Evolutionary conservation across 805 yeast species (phyloP), one percentile per base, ranked within the genome.

Genomic region (Lachancea meyersii): DNA sequence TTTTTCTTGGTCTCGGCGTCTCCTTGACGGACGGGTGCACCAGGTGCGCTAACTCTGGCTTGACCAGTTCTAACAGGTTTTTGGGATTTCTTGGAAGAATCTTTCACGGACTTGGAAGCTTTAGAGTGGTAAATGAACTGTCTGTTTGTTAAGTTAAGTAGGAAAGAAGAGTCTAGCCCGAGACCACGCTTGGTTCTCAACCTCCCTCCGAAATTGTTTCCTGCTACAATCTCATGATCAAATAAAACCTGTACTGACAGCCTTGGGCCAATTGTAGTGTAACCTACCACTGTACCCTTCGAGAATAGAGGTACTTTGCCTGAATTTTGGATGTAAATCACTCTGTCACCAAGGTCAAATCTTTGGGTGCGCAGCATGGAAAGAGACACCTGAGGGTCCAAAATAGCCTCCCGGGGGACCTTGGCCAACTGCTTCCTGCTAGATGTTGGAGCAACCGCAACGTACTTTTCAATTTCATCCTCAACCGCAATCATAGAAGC

Each of bases 261-360:
- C 40, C 58, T 64, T n/a, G 67, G 55, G 8, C 77, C 76, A 27
- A 77, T 72, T 51, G 80, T 76, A 27, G 77, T 72, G 32, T 86
- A 86, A 7, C 84, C 82, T 38, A 86, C 82, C 42, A 93, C 95
- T 1, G 96, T 88, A 60, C 99, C 99, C 55, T 83, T 83, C 20
- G 86, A 74, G 58, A 83, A 87, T 44, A 81, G 65, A 21, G 96
- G 95, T 13, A 89, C 95, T 57, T 86, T 87, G 40, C 97, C 97
- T 19, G 85, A 79, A 53, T 81, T 85, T 53, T 83, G 82, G 18
- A 87, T 84, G 51, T 86, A 88, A 19, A 85, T 75, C 23, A 93
- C 86, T 47, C 98, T 76, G 57, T 93, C 97, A 54, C 98, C 98
- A 18, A 93, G 70, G 22, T 75, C 73, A 59, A 93, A 93, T 35